Conservation (phyloP, 2,329 filamentous ascomycete genomes). For the Fusarium armeniacum region DNA sequence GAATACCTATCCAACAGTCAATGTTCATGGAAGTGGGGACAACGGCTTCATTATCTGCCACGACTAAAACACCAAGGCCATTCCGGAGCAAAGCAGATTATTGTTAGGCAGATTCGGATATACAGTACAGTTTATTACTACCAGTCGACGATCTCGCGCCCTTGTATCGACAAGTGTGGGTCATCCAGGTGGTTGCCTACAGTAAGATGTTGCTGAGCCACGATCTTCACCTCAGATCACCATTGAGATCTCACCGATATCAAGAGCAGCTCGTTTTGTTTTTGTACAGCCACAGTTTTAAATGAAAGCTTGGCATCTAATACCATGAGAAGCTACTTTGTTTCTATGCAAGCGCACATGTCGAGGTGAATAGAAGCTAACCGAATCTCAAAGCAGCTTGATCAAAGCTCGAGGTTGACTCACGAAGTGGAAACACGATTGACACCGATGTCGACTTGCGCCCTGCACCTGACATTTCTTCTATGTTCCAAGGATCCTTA, state of each 20-base stretch:
- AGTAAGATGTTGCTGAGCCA: slow-evolving; percentile 14
- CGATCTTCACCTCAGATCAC: slow-evolving; percentile 2
- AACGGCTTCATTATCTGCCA: neutral
- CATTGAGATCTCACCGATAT: slow-evolving; percentile 1
- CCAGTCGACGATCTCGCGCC: slow-evolving; percentile 27
- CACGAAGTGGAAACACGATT: slow-evolving; percentile 12
- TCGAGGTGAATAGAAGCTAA: neutral
- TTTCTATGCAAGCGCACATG: neutral
- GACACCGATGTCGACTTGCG: slow-evolving; percentile 18
- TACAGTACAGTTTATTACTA: neutral
- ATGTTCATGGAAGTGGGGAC: neutral
- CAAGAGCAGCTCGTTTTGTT: neutral
- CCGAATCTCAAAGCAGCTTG: slow-evolving; percentile 4
- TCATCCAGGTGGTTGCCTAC: slow-evolving; percentile 12
- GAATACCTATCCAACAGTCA: neutral
- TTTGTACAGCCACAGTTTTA: neutral
- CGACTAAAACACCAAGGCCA: neutral
- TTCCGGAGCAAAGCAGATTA: neutral
- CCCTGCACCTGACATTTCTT: slow-evolving; percentile 43
- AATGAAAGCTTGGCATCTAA: neutral
- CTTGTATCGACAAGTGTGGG: slow-evolving; percentile 43
- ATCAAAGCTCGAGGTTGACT: slow-evolving; percentile 25
- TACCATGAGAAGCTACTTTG: neutral
- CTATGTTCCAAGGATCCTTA: slow-evolving; percentile 1
- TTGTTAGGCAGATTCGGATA: neutral